Base-by-base conservation (phyloP, 148 eudicot species). In the Rhododendron simsii region DNA sequence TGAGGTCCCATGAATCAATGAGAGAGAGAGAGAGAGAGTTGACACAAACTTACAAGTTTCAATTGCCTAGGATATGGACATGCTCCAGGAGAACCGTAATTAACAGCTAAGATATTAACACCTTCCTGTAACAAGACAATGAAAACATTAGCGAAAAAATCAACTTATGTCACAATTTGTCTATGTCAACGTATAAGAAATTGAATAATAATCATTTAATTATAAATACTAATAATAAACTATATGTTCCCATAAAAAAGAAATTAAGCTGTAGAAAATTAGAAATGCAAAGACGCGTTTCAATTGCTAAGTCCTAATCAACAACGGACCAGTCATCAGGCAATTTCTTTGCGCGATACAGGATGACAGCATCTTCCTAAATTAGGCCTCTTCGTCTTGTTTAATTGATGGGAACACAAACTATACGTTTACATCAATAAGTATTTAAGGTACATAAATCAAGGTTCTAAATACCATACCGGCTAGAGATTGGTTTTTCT, bases 41-140 rank as follows among this genome's bases (percentile, higher is more conserved):
- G 16, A 80, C 16, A 14, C 45, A 75, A 47, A 88, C 98, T 92
- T 91, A 97, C 99, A 88, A 93, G 75, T 89, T 93, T 97, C 65
- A 90, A 86, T 85, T 83, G 95, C 44, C 99, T 95, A 85, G 98
- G 99, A 89, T 92, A 93, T n/a, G 93, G 93, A 82, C 99, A 97
- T 57, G 98, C 94, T 80, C 96, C 95, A 84, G 92, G 95, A 88
- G 98, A 92, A 87, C 98, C 99, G 87, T 95, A 97, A 89, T 95
- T 97, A 86, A 97, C 94, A 75, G 95, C 95, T 90, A 97, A 86
- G 74, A 93, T 90, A 88, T 93, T 97, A 47, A 90, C 94, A 82
- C 98, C 98, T 78, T 96, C 98, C 99, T 96, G 89, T 76, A 82
- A 87, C 26, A 45, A 75, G 30, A 69, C 20, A 65, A 5, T 33